phyloP scores from a whole-genome alignment of 441 rosid genomes.

The Erodium moschatum region DNA sequence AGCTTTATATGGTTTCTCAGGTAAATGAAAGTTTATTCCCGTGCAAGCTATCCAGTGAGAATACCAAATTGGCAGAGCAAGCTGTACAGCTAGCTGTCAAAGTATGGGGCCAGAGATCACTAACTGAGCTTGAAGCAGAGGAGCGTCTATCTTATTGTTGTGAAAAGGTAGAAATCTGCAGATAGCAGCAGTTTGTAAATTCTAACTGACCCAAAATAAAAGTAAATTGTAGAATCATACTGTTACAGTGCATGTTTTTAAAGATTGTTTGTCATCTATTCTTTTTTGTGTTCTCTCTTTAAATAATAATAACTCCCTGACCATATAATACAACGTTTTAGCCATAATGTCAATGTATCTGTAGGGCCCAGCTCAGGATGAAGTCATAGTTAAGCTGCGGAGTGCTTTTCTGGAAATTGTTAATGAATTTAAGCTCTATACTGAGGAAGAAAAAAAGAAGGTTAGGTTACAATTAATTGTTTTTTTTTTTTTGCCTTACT shows the following conservation, averaged over 20 bases:
- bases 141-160: constrained; percentile 88
- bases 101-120: constrained; percentile 77
- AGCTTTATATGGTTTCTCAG: constrained; percentile 31
- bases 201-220: neutral
- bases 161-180: constrained; percentile 57
- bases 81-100: constrained; percentile 73
- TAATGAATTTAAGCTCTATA: constrained; percentile 66
- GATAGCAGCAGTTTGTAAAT: neutral
- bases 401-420: constrained; percentile 63
- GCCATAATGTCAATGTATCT: constrained; percentile 11
- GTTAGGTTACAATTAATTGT: constrained; percentile 23
- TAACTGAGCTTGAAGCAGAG: constrained; percentile 93
- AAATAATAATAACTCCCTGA: neutral
- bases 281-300: neutral
- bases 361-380: constrained; percentile 92
- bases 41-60: constrained; percentile 60
- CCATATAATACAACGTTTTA: constrained; percentile 3
- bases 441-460: constrained; percentile 81
- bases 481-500: constrained; percentile 11
- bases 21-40: constrained; percentile 85
- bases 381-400: constrained; percentile 76
- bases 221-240: neutral
- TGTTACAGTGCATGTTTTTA: neutral
- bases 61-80: constrained; percentile 64
- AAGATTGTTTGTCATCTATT: constrained; percentile 2